Base-by-base conservation (phyloP, 2,329 filamentous ascomycete genomes). In the Thielaviopsis euricoi region DNA sequence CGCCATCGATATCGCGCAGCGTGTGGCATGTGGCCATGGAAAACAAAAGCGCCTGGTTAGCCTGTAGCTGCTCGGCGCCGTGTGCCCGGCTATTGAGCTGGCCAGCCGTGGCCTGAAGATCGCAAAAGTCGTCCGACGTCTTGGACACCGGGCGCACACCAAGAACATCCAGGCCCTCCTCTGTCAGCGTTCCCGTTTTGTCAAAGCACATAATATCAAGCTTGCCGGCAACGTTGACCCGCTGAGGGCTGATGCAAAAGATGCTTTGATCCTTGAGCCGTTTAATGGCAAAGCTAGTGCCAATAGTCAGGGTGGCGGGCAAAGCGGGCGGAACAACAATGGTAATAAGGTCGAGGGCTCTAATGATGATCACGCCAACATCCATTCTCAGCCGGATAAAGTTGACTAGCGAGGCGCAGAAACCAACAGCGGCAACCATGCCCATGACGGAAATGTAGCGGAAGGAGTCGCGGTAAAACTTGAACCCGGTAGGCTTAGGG, bases 11-110 rank as follows among this genome's bases (percentile, higher is more conserved):
- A 12, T 85, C 80, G 52, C 90, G 82, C 9, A 98, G 76, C 0
- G 91, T 95, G 68, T 98, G 93, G 60, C 93, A 98, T 0, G 93
- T 98, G 9, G 93, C 89, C 93, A 98, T 98, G 0, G 89, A 90
- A 67, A 93, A 90, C 2, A 97, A 74, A 62, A 65, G 64, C 7
- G 59, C 56, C 52, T 52, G 55, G n/a, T 58, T 58, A 9, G 51
- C 52, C 3, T 26, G 22, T 2, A 59, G 63, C 54, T 66, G 65
- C 58, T 67, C 63, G 50, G 79, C 64, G 74, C 86, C 74, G 50
- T 88, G 72, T 53, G 76, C 74, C 52, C 76, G 71, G 1, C 83
- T 73, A 62, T 87, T 53, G 22, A 60, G 56, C 22, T 55, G 46
- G 12, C 51, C 29, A 7, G 59, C 51, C 21, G 33, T 50, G 19